Base-by-base conservation (phyloP, 805 yeast genomes). In the Starmera caribaea region DNA sequence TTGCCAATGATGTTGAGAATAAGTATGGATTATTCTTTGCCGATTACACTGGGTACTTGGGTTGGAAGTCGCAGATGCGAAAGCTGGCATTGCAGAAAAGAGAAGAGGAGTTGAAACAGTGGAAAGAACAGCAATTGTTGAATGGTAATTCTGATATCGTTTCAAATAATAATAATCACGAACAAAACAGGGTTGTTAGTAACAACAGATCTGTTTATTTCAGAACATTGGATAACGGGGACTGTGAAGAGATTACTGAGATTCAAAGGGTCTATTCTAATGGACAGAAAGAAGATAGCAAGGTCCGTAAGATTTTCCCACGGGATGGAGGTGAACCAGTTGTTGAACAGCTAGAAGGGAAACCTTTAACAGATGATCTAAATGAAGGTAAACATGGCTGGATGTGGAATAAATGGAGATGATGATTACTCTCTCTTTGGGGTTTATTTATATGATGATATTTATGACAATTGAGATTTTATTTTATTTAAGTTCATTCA, bases 21-120 rank as follows among this genome's bases (percentile, higher is more conserved):
- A 63, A 65, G 30, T 58, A 66, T 41, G 88, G 87, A 1, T 41
- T 68, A 8, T 84, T 71, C 58, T 88, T 86, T 64, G 66, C 66
- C 17, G 80, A 74, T 39, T 80, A 73, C 55, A 76, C 76, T 24
- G 81, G 75, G 30, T 76, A 71, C 44, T 59, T 88, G 54, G 73
- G 72, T 41, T 87, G 92, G 89, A 73, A 69, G 49, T 57, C 68
- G n/a, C 62, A 66, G 32, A 76, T 77, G 75, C 66, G 61, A 38
- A 64, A 66, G 40, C 50, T 66, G n/a, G 50, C 66, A n/a, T 65
- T 61, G 38, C 50, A 58, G 29, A 35, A 37, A 15, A 40, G 47
- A 27, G 14, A 39, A 3, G 37, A 37, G 4, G 28, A 29, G 42
- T 38, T 10, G 47, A 52, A 36, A 41, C 40, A 7, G 43, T 45